These are phyloP conservation scores for Macrophomina pseudophaseolina DNA, from an alignment of 2,329 filamentous ascomycete genomes.

Conservation along the genomic window DNA sequence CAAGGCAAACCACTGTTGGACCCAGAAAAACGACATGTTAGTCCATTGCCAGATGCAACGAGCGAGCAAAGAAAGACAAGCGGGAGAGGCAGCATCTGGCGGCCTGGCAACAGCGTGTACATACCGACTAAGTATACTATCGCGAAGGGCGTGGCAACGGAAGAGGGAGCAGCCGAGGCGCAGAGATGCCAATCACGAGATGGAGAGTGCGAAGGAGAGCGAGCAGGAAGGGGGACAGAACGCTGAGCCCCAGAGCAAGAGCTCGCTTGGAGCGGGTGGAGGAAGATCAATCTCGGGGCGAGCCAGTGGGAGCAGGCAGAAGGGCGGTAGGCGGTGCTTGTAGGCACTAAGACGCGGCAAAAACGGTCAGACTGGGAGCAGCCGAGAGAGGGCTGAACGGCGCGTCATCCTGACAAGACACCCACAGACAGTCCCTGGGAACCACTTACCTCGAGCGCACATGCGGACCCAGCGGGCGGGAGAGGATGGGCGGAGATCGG, in stretches of 20 bases:
- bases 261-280: conserved; percentile 46
- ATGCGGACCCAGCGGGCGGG: conserved; percentile 11
- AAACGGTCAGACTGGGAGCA: conserved; percentile 25
- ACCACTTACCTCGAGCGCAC: conserved; percentile 8
- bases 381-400: conserved; percentile 21
- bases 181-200: conserved; percentile 31
- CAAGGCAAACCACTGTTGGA: conserved; percentile 50
- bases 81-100: neutral
- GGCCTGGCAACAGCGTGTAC: neutral
- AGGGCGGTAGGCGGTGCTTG: conserved; percentile 21
- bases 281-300: conserved; percentile 35
- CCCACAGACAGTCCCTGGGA: neutral
- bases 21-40: conserved; percentile 50
- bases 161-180: conserved; percentile 14
- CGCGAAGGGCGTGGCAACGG: conserved; percentile 15
- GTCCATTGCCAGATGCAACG: conserved; percentile 24
- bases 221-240: conserved; percentile 41
- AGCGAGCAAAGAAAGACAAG: neutral
- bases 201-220: conserved; percentile 32
- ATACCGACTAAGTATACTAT: conserved; percentile 19
- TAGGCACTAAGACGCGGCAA: conserved; percentile 18
- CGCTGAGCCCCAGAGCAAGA: conserved; percentile 36
- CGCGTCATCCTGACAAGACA: conserved; percentile 18
- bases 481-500: conserved; percentile 13
- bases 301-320: conserved; percentile 13